Evolutionary conservation across 805 yeast species (phyloP), one percentile per base, ranked within the genome.

Genomic region (Lipomyces anomalus): DNA sequence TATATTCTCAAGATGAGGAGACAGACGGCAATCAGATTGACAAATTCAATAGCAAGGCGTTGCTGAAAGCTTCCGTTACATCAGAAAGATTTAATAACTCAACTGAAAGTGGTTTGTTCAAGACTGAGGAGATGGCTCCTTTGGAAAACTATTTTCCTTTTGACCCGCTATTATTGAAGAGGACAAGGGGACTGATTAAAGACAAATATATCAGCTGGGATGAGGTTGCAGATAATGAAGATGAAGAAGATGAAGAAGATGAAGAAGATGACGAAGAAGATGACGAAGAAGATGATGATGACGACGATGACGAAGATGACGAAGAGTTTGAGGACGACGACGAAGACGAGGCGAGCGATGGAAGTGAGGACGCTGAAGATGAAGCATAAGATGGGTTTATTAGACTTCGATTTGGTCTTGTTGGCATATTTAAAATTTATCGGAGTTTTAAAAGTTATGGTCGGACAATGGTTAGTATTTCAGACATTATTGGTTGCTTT

Each of bases 141-240:
- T 70, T 90, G 42, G 96, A 89, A 62, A 88, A 92, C n/a, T 90
- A 87, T 62, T 90, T 90, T 66, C 98, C 98, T 9, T 90, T 85
- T 62, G 97, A 90, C 68, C 98, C 98, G 1, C 66, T 92, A 50
- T 77, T 84, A 41, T 72, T 90, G 52, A 82, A 80, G 37, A 66
- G 66, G 7, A 75, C 85, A 39, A 78, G 80, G 57, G 63, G 66
- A 33, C 62, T 78, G 28, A 67, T 92, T 45, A 68, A 72, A 26
- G 70, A 66, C 4, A 72, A 73, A 48, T 84, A 80, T 59, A 78
- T 89, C 22, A 92, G 88, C 57, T 90, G 97, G 97, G 74, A 73
- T 30, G 88, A 79, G 35, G 84, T 80, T 28, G 82, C 82, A 34
- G 84, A 76, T 6, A 62, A 48, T 16, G 82, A 78, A 17, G 66